A percentile compares a stretch with the other conserved stretches of the same genome.
Conservation (phyloP, 2,329 filamentous ascomycete species). For the Ceratocystis harringtonii region DNA sequence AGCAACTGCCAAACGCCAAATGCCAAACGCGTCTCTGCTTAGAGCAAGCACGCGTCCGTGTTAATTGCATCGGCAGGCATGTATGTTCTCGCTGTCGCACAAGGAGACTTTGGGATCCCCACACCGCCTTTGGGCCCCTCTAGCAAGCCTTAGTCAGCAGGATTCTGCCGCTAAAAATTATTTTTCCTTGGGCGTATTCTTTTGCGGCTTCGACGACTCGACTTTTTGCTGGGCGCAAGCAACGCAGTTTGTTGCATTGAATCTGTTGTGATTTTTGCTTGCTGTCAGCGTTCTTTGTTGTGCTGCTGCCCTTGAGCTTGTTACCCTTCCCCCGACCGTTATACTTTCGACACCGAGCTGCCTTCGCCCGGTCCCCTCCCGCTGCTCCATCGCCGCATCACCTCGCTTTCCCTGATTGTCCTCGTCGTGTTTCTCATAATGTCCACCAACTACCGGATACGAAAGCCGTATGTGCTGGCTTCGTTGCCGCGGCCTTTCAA, state of each 20-base stretch:
- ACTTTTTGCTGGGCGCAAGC: neutral
- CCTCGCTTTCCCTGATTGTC: neutral
- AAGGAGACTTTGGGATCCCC: too few relatives aligned
- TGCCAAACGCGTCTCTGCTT: neutral
- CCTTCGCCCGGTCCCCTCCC: neutral
- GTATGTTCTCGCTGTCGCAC: neutral
- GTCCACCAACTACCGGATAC: constrained; percentile 46
- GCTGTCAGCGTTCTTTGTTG: neutral
- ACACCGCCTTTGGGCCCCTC: constrained; percentile 11
- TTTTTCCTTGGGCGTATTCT: constrained; percentile 7
- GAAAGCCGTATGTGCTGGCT: constrained; percentile 49
- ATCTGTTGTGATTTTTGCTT: neutral
- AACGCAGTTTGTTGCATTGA: neutral
- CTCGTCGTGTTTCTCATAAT: constrained; percentile 25
- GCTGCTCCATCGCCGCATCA: neutral
- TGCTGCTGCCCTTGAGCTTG: neutral
- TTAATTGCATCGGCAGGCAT: constrained; percentile 6
- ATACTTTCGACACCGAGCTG: neutral
- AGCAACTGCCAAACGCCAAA: neutral
- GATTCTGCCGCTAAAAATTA: constrained; percentile 16
- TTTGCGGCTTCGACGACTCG: neutral
- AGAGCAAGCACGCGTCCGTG: constrained; percentile 4
- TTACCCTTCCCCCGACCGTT: neutral
- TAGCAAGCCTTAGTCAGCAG: constrained; percentile 10
- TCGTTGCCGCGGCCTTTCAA: constrained; percentile 44